Conservation (phyloP, 2,329 filamentous ascomycete genomes). For the Aspergillus calidoustus region DNA sequence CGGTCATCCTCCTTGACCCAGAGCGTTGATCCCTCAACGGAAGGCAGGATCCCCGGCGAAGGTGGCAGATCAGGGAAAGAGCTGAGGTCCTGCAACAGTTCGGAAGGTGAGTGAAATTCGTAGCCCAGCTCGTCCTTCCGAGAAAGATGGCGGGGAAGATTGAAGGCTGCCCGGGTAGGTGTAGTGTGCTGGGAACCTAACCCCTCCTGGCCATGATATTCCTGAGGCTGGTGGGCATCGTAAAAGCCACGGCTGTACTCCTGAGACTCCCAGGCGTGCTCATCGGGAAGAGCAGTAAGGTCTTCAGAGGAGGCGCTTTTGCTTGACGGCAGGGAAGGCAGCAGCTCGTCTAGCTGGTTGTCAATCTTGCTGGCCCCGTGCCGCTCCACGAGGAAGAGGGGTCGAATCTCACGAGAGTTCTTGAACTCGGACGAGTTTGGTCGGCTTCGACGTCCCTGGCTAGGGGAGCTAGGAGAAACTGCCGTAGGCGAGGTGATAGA, state of each 20-base stretch:
- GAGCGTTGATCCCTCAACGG: conserved; percentile 37
- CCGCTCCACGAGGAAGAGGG: conserved; percentile 79
- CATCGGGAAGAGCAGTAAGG: conserved; percentile 33
- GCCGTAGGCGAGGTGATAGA: conserved; percentile 25
- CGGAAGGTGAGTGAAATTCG: conserved; percentile 53
- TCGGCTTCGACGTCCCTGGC: conserved; percentile 50
- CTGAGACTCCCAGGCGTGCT: conserved; percentile 37
- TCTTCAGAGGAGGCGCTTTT: conserved; percentile 53
- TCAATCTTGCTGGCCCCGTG: conserved; percentile 51
- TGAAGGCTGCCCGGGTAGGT: conserved; percentile 64
- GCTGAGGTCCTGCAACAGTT: conserved; percentile 47
- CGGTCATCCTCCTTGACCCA: conserved; percentile 29
- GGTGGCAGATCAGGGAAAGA: conserved; percentile 30
- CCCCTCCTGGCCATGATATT: conserved; percentile 47
- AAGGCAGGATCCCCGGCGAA: conserved; percentile 33
- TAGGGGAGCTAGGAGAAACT: conserved; percentile 37
- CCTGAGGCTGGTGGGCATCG: conserved; percentile 40
- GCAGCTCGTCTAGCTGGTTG: conserved; percentile 45
- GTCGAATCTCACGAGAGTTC: conserved; percentile 70
- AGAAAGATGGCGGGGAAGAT: conserved; percentile 24
- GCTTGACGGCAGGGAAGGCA: conserved; percentile 58
- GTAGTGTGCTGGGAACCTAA: conserved; percentile 70
- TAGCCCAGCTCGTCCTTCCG: conserved; percentile 49
- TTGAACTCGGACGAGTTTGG: conserved; percentile 58
- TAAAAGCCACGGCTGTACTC: conserved; percentile 28